Conservation (phyloP, 2,329 filamentous ascomycete species). For the Dryadomyces quercus-mongolicae region DNA sequence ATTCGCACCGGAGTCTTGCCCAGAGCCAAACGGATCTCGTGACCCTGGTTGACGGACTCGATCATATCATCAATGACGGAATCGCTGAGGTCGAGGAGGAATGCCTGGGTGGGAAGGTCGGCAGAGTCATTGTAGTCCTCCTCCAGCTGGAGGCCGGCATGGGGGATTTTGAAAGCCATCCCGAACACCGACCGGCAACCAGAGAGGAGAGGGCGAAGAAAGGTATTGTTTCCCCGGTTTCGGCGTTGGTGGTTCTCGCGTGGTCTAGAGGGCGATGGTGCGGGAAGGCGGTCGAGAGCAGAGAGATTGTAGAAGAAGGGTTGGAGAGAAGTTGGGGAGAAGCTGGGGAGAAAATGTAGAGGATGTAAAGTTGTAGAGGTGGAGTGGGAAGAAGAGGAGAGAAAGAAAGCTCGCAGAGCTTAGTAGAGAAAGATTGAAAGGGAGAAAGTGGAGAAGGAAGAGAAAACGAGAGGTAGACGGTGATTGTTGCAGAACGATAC, state of each 20-base stretch:
- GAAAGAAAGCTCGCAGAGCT: not conserved
- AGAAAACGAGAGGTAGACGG: not conserved
- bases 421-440: not conserved
- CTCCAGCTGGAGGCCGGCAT: slow-evolving; percentile 44
- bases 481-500: slow-evolving; percentile 1
- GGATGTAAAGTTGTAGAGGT: too few relatives aligned
- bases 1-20: slow-evolving; percentile 47
- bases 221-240: not conserved
- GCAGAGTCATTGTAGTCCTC: slow-evolving; percentile 35
- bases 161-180: slow-evolving; percentile 40
- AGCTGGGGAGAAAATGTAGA: not conserved
- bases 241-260: not conserved
- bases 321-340: not conserved
- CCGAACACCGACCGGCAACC: slow-evolving; percentile 13
- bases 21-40: slow-evolving; percentile 43
- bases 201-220: slow-evolving; percentile 4
- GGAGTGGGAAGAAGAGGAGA: not conserved
- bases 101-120: slow-evolving; percentile 39
- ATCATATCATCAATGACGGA: slow-evolving; percentile 51
- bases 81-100: slow-evolving; percentile 45
- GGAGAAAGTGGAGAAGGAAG: not conserved
- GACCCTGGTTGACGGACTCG: slow-evolving; percentile 42
- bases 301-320: not conserved
- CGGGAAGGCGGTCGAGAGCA: not conserved
- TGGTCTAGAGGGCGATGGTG: not conserved